Base-by-base conservation (phyloP, 768 basidiomycete genomes). In the Hemileccinum rubropunctum region DNA sequence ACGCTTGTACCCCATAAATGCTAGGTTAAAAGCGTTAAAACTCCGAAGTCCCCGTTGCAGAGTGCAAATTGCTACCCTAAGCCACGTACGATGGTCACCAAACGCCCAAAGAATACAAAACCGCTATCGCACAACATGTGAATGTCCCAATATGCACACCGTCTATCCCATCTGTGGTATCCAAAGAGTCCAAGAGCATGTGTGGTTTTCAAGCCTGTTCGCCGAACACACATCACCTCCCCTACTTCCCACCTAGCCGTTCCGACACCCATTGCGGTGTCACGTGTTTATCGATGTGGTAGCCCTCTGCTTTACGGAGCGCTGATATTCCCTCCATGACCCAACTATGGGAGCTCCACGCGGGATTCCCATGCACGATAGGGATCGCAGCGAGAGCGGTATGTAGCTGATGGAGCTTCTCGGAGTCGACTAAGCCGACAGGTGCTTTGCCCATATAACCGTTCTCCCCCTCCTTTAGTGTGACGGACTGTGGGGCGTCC, bases 401-500 rank as follows among this genome's bases (percentile, higher is more conserved):
- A 10, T 69, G 67, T 15, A 68, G 43, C 26, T 53, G 54, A 30
- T 62, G 66, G 37, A 68, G 58, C 32, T 27, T 55, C 47, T 68
- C 66, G 9, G 67, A 56, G 47, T 68, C 66, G 14, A 59, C 68
- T 2, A 42, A 12, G 15, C 66, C 66, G 23, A 68, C 54, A 4
- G 59, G 45, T 33, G 23, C 15, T 44, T 53, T 70, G 40, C 57
- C 47, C 47, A 45, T 6, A 33, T 67, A 67, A 17, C 54, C 63
- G 30, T 58, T 65, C 39, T 67, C 65, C 33, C 67, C 67, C 37
- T 48, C 57, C 42, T 61, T 63, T 6, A 68, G 57, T 0, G 68
- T 64, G 52, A 70, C 66, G 1, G 66, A 68, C 50, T 68, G 66
- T 1, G 66, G 66, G 1, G 56, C 68, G 15, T 70, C 68, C 3